Evolutionary conservation across 2,329 filamentous ascomycete species (phyloP), one percentile per base, ranked within the genome.

Genomic region (Penicillium freii): DNA sequence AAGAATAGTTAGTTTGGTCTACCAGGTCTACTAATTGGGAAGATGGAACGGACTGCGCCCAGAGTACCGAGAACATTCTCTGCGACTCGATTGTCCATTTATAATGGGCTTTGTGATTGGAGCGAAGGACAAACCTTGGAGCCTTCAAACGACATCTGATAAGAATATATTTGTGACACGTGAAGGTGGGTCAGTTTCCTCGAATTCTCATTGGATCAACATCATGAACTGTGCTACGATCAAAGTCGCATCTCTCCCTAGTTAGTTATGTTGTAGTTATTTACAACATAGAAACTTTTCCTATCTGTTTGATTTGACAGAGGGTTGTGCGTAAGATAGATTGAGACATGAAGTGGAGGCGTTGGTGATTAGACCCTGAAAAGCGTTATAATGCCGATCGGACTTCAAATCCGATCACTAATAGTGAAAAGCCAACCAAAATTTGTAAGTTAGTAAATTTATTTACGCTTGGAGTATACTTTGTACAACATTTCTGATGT

Each of bases 61-160:
- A 70, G 60, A 5, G 69, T 72, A 5, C 70, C 70, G 0, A 72
- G 64, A 5, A 70, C 59, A 52, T 71, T 73, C 47, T 68, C 70
- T 19, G 66, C 65, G 13, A 69, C 50, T 17, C 63, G 67, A 10
- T 65, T 61, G n/a, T 70, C 61, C 68, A 70, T 70, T 13, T 19
- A 31, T 11, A 36, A 5, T 21, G 11, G 45, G 31, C 5, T 4
- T n/a, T n/a, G 19, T n/a, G 11, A 11, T 17, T 25, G 38, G 9
- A 43, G 21, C 17, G 42, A 13, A 11, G 17, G 7, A 38, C 15
- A 23, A 15, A 39, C n/a, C n/a, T 19, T 39, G 36, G n/a, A 27
- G 23, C 5, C 31, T 33, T 5, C 11, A 33, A 21, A 15, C 10
- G 19, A 7, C 17, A 53, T 53, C 42, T 38, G 51, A 39, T 53